These are phyloP conservation scores for Bacidia rubella DNA, from an alignment of 495 filamentous ascomycete species.

Conservation along the genomic window DNA sequence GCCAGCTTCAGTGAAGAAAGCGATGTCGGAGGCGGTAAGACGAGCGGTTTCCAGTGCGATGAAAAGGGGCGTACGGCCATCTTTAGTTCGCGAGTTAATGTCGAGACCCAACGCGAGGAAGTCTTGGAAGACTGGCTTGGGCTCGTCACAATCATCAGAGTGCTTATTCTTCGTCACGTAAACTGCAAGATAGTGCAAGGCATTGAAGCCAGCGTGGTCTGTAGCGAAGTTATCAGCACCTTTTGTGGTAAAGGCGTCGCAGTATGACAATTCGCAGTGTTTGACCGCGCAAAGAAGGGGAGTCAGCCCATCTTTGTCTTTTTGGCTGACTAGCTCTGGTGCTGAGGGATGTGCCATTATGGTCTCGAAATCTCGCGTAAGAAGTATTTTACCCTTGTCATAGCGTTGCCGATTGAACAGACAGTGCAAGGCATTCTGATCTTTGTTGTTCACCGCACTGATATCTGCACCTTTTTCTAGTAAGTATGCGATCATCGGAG, in stretches of 20 bases:
- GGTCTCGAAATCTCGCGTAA: background rate
- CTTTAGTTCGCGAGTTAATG: background rate
- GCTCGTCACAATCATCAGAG: background rate
- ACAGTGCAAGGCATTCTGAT: background rate
- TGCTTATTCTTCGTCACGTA: background rate
- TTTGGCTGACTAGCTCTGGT: background rate
- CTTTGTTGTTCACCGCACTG: background rate
- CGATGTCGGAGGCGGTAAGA: background rate
- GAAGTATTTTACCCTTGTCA: background rate
- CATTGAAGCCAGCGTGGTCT: background rate
- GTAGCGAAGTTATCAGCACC: background rate
- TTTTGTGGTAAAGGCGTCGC: background rate
- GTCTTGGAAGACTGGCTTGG: background rate
- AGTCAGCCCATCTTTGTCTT: background rate
- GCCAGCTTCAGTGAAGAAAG: background rate
- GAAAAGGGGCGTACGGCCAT: background rate
- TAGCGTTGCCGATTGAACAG: background rate
- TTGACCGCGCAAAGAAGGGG: background rate
- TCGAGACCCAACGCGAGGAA: background rate
- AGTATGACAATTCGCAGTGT: background rate
- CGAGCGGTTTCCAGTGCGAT: background rate
- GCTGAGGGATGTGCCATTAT: background rate
- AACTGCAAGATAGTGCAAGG: background rate
- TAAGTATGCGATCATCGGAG: background rate
- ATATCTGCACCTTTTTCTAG: background rate